Base-by-base conservation (phyloP, 176 grass and related monocot species). In the Carex littledalei region DNA sequence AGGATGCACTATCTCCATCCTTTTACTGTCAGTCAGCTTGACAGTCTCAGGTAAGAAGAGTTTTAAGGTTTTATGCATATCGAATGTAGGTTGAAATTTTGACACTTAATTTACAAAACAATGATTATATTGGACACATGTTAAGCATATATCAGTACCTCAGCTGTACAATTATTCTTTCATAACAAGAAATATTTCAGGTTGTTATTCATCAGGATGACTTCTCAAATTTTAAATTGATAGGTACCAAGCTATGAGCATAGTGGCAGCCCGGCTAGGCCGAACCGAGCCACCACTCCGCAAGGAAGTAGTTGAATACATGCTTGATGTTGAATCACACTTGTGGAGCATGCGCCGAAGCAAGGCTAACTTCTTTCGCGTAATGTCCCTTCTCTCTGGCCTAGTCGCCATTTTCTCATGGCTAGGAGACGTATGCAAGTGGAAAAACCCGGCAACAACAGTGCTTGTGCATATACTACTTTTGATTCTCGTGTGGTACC, bases 261-360 rank as follows among this genome's bases (percentile, higher is more conserved):
- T 94, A 86, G 92, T 98, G 49, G 89, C 92, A 43, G 35, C 76
- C 52, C 60, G 92, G 12, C 84, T 97, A 54, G 90, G 94, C 1
- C 92, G 94, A 50, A 87, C 87, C 0, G 94, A 94, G 73, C 95
- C 95, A 15, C 91, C 89, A 62, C 87, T 98, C 5, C 86, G 91
- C 15, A 89, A 90, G 0, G 95, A 98, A 86, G 95, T 98, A 18
- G 95, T 98, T 17, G 95, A 98, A 84, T 94, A 98, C 87, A 98
- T 98, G 95, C 88, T 93, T 1, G 95, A 98, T 74, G 91, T 91
- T 63, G 91, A 94, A 83, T 94, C 95, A 3, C 92, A 94, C 82
- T 87, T 97, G 92, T 98, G 95, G 95, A 98, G 95, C 92, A 94
- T 98, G 92, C 89, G 92, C 3, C 81, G 92, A 86, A 94, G 95